Evolutionary conservation across 2,329 filamentous ascomycete species (phyloP).

Genomic region (Phialophora verrucosa): DNA sequence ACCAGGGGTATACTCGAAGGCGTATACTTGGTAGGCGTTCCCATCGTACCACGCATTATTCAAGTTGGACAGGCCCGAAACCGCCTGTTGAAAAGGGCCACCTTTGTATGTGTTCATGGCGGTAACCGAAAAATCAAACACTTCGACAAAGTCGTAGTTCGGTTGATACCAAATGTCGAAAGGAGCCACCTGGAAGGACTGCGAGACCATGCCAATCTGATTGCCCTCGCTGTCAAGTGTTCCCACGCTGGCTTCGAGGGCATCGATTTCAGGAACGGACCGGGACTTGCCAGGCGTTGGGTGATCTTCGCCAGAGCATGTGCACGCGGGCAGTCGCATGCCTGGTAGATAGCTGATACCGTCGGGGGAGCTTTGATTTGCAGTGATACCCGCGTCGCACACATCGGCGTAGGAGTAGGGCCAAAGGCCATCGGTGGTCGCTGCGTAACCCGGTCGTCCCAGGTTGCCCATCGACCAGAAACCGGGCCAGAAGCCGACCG

Average conservation of each 20-base stretch:
- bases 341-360: constrained; percentile 71
- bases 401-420: constrained; percentile 73
- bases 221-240: constrained; percentile 57
- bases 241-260: constrained; percentile 69
- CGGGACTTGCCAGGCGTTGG: constrained; percentile 69
- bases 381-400: constrained; percentile 73
- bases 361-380: constrained; percentile 71
- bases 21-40: constrained; percentile 66
- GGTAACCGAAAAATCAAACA: constrained; percentile 66
- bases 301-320: constrained; percentile 68
- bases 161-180: constrained; percentile 74
- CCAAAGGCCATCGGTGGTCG: constrained; percentile 75
- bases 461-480: constrained; percentile 79
- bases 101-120: constrained; percentile 66
- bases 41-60: constrained; percentile 72
- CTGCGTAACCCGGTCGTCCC: constrained; percentile 70
- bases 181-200: constrained; percentile 70
- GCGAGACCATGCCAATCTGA: constrained; percentile 67
- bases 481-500: constrained; percentile 74
- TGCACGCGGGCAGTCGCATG: constrained; percentile 72
- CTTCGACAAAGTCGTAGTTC: constrained; percentile 67
- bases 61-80: constrained; percentile 65
- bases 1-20: constrained; percentile 68
- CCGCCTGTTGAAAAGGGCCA: constrained; percentile 66
- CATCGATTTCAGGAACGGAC: constrained; percentile 74